phyloP scores from a whole-genome alignment of 2,329 filamentous ascomycete genomes.

The Trichoderma brevicompactum region DNA sequence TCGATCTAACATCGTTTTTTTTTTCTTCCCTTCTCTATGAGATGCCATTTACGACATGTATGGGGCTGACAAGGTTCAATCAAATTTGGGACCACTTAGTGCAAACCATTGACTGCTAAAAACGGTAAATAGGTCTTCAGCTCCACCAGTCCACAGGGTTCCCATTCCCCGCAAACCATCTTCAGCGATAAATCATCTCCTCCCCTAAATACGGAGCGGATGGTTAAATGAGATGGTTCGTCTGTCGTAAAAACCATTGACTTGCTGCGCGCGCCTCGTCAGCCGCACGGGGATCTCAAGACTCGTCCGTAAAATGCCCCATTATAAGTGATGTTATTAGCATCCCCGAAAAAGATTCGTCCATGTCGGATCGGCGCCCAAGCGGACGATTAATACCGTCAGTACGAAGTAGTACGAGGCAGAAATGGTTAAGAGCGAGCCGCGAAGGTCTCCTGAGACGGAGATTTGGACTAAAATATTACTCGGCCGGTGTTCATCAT shows the following conservation, averaged over 20 bases:
- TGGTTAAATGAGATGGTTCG: too few species aligned
- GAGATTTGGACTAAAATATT: conserved; percentile 5
- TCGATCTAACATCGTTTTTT: background rate
- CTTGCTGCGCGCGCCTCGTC: too few species aligned
- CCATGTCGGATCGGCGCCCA: conserved; percentile 2
- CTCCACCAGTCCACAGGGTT: background rate
- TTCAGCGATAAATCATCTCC: background rate
- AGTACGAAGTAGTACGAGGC: conserved; percentile 1
- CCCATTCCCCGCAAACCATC: conserved; percentile 17
- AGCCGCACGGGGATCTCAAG: too few species aligned
- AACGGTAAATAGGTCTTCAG: background rate
- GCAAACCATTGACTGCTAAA: background rate
- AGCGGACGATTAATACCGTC: too few species aligned
- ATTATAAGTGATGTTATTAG: too few species aligned
- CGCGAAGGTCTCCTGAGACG: conserved; percentile 8
- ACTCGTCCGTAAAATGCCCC: too few species aligned
- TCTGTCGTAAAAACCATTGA: too few species aligned
- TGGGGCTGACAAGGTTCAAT: background rate
- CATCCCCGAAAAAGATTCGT: too few species aligned
- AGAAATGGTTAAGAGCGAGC: background rate
- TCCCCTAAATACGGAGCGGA: too few species aligned
- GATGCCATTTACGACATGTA: background rate
- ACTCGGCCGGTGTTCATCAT: background rate
- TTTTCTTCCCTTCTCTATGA: background rate
- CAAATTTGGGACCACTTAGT: background rate